Conservation (phyloP, 2,329 filamentous ascomycete genomes). For the Ophiobolus disseminans region DNA sequence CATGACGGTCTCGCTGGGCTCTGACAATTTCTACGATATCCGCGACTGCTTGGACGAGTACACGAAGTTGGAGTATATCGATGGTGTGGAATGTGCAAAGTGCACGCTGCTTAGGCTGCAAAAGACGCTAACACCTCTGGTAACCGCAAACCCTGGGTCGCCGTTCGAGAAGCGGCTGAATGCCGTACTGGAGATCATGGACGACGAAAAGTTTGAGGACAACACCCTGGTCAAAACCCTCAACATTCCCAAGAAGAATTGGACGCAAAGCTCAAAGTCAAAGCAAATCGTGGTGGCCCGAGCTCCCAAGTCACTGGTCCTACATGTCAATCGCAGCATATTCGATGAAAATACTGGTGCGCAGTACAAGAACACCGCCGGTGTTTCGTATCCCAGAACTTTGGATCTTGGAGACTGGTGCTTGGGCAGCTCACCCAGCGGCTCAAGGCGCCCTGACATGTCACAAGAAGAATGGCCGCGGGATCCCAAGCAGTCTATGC, state of each 20-base stretch:
- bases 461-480: slow-evolving; percentile 72
- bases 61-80: slow-evolving; percentile 82
- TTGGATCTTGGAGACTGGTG: slow-evolving; percentile 87
- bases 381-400: slow-evolving; percentile 75
- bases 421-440: slow-evolving; percentile 64
- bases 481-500: slow-evolving; percentile 75
- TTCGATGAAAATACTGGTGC: slow-evolving; percentile 84
- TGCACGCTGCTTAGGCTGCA: slow-evolving; percentile 76
- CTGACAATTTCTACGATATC: slow-evolving; percentile 69
- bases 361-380: slow-evolving; percentile 82
- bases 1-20: slow-evolving; percentile 81
- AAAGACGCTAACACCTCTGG: slow-evolving; percentile 38
- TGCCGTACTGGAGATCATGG: slow-evolving; percentile 73
- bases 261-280: slow-evolving; percentile 81
- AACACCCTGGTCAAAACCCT: slow-evolving; percentile 60
- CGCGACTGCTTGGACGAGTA: slow-evolving; percentile 84
- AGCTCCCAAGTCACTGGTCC: slow-evolving; percentile 77
- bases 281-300: slow-evolving; percentile 87
- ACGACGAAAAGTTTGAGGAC: slow-evolving; percentile 74
- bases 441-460: slow-evolving; percentile 35
- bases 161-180: slow-evolving; percentile 64
- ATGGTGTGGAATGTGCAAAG: slow-evolving; percentile 88
- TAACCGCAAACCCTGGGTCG: slow-evolving; percentile 44
- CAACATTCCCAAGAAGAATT: slow-evolving; percentile 64
- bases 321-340: slow-evolving; percentile 91